Percentiles rank a stretch among this genome's conserved stretches.
Conservation (phyloP, 139 green algal genomes). For the Spirogloea muscicola region DNA sequence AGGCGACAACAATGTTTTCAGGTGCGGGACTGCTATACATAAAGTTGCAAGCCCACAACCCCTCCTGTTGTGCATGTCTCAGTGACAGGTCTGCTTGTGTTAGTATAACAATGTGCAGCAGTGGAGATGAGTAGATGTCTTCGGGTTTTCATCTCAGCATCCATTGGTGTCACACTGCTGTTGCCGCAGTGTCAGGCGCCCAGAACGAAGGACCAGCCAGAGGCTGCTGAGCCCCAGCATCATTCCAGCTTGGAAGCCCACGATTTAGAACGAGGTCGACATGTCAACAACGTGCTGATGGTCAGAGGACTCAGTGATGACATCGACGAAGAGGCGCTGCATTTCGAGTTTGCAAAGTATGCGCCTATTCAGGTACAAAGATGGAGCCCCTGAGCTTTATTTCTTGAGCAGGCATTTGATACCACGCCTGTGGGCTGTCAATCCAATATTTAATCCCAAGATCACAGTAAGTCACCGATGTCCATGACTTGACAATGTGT, state of each 20-base stretch:
- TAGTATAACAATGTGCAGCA: not conserved
- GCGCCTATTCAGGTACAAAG: conserved; percentile 19
- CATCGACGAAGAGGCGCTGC: conserved; percentile 8
- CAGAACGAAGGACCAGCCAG: not conserved
- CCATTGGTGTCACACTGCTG: too few relatives aligned
- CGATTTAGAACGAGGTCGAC: not conserved
- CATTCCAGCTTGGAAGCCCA: not conserved
- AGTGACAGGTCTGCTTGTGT: too few relatives aligned
- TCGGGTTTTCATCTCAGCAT: not conserved
- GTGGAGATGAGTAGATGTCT: not conserved
- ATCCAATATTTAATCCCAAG: not conserved
- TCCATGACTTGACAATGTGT: not conserved
- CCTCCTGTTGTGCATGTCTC: too few relatives aligned
- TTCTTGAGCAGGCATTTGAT: not conserved
- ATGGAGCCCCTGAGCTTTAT: not conserved
- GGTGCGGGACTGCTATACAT: too few relatives aligned
- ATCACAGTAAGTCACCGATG: not conserved
- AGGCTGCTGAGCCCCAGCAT: not conserved
- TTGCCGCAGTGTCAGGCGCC: too few relatives aligned
- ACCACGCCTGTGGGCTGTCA: not conserved
- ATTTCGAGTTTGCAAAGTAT: conserved; percentile 30
- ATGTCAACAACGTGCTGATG: conserved; percentile 16
- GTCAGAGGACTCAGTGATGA: conserved; percentile 20
- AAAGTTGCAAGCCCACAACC: too few relatives aligned
- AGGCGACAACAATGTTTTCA: too few relatives aligned